Percentiles rank a stretch among this genome's conserved stretches.
Evolutionary conservation across 192 early-diverging fungal species (phyloP).

Genomic region (Entomortierella chlamydospora): DNA sequence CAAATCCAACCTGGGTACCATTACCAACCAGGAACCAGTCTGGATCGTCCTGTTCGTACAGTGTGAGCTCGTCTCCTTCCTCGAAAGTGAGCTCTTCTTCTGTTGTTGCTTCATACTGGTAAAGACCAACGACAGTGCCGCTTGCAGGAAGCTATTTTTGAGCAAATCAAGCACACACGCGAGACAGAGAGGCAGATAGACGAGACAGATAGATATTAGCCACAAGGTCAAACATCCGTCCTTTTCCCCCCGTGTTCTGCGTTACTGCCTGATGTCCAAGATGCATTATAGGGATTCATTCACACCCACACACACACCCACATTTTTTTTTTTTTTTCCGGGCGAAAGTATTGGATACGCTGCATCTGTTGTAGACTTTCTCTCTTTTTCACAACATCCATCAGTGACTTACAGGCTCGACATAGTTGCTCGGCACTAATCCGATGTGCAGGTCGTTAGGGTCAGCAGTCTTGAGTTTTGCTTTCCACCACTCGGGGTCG

Average conservation of each 20-base stretch:
- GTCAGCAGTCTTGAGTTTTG: constrained; percentile 73
- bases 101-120: constrained; percentile 84
- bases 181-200: no score
- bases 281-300: no score
- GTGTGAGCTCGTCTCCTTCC: constrained; percentile 76
- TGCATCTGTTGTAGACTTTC: background rate
- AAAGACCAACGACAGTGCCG: constrained; percentile 74
- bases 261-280: no score
- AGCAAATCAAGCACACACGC: background rate
- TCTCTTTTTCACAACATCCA: no score
- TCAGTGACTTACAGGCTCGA: constrained; percentile 72
- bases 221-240: background rate
- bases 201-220: no score
- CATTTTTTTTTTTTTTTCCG: no score
- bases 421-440: constrained; percentile 91
- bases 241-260: background rate
- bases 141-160: constrained; percentile 66
- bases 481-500: constrained; percentile 94
- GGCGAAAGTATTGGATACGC: no score
- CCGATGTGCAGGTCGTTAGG: constrained; percentile 71
- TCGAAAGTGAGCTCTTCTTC: constrained; percentile 87
- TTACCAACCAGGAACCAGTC: constrained; percentile 93
- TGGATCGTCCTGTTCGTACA: constrained; percentile 87
- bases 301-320: no score
- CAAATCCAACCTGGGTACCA: constrained; percentile 81